Conservation (phyloP, 1,284 basidiomycete species). For the Rhizoctonia solani region DNA sequence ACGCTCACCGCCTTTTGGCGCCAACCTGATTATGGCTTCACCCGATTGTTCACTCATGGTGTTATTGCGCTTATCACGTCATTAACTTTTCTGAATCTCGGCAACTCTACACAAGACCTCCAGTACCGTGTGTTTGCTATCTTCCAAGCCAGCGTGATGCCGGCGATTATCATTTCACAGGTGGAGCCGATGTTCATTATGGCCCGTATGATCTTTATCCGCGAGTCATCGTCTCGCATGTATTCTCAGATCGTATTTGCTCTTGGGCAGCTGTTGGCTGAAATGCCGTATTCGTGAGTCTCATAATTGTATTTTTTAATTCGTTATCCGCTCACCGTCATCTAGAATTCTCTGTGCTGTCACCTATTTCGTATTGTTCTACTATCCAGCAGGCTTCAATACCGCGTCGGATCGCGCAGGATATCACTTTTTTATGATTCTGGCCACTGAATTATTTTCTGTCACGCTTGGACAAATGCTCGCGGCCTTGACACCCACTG, state of each 20-base stretch:
- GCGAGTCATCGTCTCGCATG: conserved; percentile 71
- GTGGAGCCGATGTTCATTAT: conserved; percentile 87
- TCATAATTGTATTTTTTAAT: too few relatives aligned
- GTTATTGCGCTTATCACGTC: conserved; percentile 81
- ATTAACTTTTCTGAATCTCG: conserved; percentile 81
- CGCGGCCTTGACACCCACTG: conserved; percentile 73
- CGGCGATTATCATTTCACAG: conserved; percentile 77
- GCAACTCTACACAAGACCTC: conserved; percentile 66
- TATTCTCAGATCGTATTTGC: conserved; percentile 84
- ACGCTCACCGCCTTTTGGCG: conserved; percentile 82
- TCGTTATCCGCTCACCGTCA: conserved; percentile 3
- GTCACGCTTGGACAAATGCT: conserved; percentile 50
- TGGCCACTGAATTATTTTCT: conserved; percentile 51
- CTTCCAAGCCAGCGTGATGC: conserved; percentile 60
- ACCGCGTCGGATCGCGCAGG: conserved; percentile 66
- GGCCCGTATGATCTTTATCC: conserved; percentile 71
- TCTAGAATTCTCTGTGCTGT: conserved; percentile 63
- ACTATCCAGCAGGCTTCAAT: conserved; percentile 69
- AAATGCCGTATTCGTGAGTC: conserved; percentile 70
- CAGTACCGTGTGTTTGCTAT: conserved; percentile 85
- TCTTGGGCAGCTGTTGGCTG: conserved; percentile 78
- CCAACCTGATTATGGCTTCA: conserved; percentile 75
- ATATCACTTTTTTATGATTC: conserved; percentile 71
- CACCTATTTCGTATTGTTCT: conserved; percentile 71
- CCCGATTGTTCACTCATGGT: conserved; percentile 75